Evolutionary conservation across 2,329 filamentous ascomycete genomes (phyloP).

Genomic region (Furcasterigmium furcatum): DNA sequence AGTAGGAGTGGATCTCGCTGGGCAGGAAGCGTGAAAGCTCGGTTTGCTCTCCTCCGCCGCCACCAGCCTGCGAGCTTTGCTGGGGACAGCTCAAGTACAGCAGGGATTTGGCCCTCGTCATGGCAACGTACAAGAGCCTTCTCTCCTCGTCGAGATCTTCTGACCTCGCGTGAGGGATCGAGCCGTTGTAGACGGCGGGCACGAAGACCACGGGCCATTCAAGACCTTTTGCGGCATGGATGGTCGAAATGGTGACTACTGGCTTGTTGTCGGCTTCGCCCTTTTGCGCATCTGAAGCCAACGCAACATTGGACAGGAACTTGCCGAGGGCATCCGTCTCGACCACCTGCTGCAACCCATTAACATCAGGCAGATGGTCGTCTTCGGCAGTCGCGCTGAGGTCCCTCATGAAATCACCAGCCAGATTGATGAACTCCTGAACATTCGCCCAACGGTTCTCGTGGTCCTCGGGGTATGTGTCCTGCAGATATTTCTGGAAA

Average conservation of each 20-base stretch:
- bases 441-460: constrained; percentile 85
- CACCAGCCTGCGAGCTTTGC: constrained; percentile 51
- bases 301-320: constrained; percentile 85
- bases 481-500: constrained; percentile 71
- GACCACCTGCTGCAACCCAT: constrained; percentile 65
- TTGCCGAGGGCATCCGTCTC: constrained; percentile 64
- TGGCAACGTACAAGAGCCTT: constrained; percentile 87
- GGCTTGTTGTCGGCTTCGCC: constrained; percentile 55
- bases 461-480: constrained; percentile 68
- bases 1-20: constrained; percentile 25
- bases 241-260: constrained; percentile 87
- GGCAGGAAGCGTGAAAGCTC: constrained; percentile 70
- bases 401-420: constrained; percentile 62
- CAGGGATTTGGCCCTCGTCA: constrained; percentile 87
- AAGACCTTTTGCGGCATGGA: constrained; percentile 91
- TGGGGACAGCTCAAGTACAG: constrained; percentile 79
- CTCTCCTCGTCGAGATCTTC: constrained; percentile 88
- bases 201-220: constrained; percentile 97
- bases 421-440: constrained; percentile 80
- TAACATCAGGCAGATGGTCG: constrained; percentile 62
- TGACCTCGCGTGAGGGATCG: constrained; percentile 82
- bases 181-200: constrained; percentile 83
- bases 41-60: constrained; percentile 47
- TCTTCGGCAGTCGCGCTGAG: constrained; percentile 36
- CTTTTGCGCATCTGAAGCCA: constrained; percentile 76